Evolutionary conservation across 306 rosid species (phyloP), one percentile per base, ranked within the genome.

Genomic region (Mimosa bimucronata): DNA sequence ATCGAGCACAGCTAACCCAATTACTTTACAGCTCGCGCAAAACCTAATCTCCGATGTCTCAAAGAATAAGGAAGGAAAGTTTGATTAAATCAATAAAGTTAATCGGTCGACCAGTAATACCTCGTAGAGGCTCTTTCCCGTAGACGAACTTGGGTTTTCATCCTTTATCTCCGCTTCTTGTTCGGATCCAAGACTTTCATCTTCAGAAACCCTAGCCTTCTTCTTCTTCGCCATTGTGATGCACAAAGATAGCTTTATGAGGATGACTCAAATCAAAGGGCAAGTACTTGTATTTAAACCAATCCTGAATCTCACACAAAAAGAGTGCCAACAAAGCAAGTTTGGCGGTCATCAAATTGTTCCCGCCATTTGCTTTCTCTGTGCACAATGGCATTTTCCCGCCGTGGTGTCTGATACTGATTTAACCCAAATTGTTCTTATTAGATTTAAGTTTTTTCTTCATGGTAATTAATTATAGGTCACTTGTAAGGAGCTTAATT

Each of bases 151-250:
- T 31, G 50, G 72, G 29, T 34, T 73, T n/a, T 75, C 81, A 78
- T 71, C 52, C 25, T 38, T 79, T n/a, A 19, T 67, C 15, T 77
- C 66, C 19, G 45, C 79, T 1, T 79, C 88, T 9, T 77, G 74
- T 2, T 73, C 73, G 11, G 85, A 83, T 25, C 75, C 79, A 5
- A n/a, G 72, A 80, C 60, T 81, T 37, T 84, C 91, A 7, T 87
- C 92, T 10, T 85, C 87, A 4, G 90, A 85, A 89, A 82, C 91
- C 91, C 91, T 88, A 84, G 76, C 23, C 83, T 83, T 89, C 88
- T 81, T 90, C 71, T 85, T 83, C 87, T 83, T 93, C 65, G 82
- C 91, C 97, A 91, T 93, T 57, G 60, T 12, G 30, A 70, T 40
- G 41, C 11, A 77, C 3, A 15, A 15, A 38, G 16, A 31, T 21